Conservation (phyloP, 169 alveolate species). For the Plasmodium yoelii region DNA sequence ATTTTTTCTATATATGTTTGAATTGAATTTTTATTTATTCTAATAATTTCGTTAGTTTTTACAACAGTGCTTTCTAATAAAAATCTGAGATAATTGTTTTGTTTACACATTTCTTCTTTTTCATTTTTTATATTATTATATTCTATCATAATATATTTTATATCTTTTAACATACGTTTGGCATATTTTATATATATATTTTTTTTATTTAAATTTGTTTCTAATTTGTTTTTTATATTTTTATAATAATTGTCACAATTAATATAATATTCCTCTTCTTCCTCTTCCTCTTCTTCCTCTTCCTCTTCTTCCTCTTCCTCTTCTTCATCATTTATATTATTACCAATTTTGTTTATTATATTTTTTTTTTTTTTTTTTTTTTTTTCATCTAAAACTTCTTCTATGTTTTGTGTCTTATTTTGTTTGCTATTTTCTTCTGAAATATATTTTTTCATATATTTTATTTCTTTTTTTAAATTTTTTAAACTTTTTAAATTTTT, state of each 20-base stretch:
- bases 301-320: no score
- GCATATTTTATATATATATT: conserved; percentile 25
- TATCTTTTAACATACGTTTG: conserved; percentile 15
- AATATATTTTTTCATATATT: conserved; percentile 9
- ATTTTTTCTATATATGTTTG: conserved; percentile 55
- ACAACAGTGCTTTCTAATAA: conserved; percentile 25
- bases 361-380: neutral
- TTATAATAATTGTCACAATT: neutral
- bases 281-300: no score
- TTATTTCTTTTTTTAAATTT: conserved; percentile 18
- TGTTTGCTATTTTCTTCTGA: neutral
- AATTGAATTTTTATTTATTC: conserved; percentile 56
- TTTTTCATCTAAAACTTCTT: neutral
- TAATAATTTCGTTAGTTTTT: conserved; percentile 47
- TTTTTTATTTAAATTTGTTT: neutral
- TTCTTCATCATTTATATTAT: neutral
- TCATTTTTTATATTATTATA: conserved; percentile 46
- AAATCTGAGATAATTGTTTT: conserved; percentile 24
- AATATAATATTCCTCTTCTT: conserved; percentile 1
- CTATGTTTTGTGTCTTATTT: neutral
- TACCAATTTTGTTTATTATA: neutral
- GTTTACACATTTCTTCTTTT: conserved; percentile 34
- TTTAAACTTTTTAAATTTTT: no score
- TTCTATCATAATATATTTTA: conserved; percentile 26
- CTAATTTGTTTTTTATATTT: conserved; percentile 26